phyloP scores from a whole-genome alignment of 108 stramenopile genomes.

The Nitzschia sp. region DNA sequence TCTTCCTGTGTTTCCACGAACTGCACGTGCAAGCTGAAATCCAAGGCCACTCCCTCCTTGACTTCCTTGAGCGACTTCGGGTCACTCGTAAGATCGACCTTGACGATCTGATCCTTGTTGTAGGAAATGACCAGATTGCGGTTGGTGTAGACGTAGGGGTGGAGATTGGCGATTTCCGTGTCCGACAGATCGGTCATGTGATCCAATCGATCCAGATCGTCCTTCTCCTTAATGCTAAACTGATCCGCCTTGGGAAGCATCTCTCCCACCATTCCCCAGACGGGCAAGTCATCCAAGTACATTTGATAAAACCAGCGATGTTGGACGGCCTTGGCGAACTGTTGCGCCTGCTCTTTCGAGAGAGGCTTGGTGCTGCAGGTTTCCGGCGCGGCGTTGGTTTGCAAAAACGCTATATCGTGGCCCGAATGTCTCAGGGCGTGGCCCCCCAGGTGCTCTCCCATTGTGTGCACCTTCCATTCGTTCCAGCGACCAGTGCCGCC shows the following conservation, averaged over 20 bases:
- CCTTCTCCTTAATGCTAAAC: constrained; percentile 44
- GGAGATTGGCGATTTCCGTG: constrained; percentile 44
- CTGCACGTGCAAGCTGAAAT: constrained; percentile 77
- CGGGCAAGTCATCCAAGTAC: constrained; percentile 96
- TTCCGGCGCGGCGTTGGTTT: constrained; percentile 55
- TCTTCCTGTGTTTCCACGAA: constrained; percentile 73
- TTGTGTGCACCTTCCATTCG: constrained; percentile 76
- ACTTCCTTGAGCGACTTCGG: constrained; percentile 75
- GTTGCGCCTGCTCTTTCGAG: constrained; percentile 47
- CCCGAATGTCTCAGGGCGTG: constrained; percentile 87
- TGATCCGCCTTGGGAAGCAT: constrained; percentile 66
- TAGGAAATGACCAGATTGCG: constrained; percentile 84
- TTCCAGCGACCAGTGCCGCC: constrained; percentile 79
- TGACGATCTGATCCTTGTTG: constrained; percentile 93
- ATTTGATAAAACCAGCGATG: constrained; percentile 97
- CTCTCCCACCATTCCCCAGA: constrained; percentile 98
- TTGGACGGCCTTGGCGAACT: constrained; percentile 74
- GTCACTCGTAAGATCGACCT: constrained; percentile 91
- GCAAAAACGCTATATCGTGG: constrained; percentile 73
- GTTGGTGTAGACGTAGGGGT: constrained; percentile 88
- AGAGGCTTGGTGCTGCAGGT: constrained; percentile 74
- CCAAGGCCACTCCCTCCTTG: constrained; percentile 63
- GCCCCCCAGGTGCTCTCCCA: constrained; percentile 77
- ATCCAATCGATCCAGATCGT: constrained; percentile 69
- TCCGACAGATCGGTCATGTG: constrained; percentile 59